Conservation (phyloP, 78 protist genomes). For the Planoprotostelium fungivorum region DNA sequence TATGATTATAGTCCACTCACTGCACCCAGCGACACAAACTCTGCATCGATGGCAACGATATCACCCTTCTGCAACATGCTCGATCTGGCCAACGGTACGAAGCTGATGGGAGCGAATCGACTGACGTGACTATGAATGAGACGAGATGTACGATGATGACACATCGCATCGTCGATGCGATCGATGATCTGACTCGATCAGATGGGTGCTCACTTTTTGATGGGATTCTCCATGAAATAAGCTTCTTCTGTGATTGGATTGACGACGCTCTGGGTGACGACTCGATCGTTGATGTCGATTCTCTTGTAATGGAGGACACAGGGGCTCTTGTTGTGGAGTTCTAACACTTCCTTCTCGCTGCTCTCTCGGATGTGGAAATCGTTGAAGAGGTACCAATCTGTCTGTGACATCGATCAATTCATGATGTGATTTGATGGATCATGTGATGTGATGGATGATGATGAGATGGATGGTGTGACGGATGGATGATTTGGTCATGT, state of each 20-base stretch:
- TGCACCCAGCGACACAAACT: slow-evolving; percentile 79
- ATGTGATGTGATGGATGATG: background rate
- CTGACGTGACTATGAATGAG: background rate
- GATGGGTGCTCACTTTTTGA: slow-evolving; percentile 4
- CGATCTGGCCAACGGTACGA: slow-evolving; percentile 16
- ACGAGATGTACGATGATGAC: no score
- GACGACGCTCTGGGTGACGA: slow-evolving; percentile 3
- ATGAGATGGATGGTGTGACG: background rate
- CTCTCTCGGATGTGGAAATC: slow-evolving; percentile 43
- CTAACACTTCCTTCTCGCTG: slow-evolving; percentile 50
- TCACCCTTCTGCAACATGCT: slow-evolving; percentile 38
- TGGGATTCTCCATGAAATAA: slow-evolving; percentile 23
- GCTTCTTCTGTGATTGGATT: slow-evolving; percentile 42
- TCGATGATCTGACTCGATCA: no score
- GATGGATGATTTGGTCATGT: background rate
- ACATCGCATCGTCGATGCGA: no score
- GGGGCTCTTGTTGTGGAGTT: slow-evolving; percentile 37
- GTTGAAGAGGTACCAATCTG: slow-evolving; percentile 66
- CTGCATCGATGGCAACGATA: slow-evolving; percentile 78
- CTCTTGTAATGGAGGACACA: slow-evolving; percentile 17
- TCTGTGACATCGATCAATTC: background rate
- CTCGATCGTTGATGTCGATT: background rate
- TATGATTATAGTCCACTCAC: no score
- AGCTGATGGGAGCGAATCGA: slow-evolving; percentile 13
- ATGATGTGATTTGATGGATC: background rate